A percentile compares a stretch with the other conserved stretches of the same genome.
Conservation (phyloP, 2,329 filamentous ascomycete species). For the Daldinia sp. region DNA sequence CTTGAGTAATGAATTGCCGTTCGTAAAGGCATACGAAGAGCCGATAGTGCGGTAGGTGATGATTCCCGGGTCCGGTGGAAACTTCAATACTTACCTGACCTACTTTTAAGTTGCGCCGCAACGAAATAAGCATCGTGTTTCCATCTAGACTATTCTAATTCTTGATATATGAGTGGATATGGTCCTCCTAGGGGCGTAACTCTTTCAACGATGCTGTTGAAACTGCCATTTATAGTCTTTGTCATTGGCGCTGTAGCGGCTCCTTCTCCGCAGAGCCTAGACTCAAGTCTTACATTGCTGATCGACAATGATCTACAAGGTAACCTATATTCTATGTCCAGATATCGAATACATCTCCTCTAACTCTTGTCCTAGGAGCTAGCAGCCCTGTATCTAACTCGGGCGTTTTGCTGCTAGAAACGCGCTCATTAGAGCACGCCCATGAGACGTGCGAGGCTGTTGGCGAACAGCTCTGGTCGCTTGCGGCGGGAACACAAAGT, state of each 20-base stretch:
- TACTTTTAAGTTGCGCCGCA: background rate
- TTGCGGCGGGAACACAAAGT: conserved; percentile 43
- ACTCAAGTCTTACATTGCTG: conserved; percentile 55
- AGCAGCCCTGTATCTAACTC: conserved; percentile 51
- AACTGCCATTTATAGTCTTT: background rate
- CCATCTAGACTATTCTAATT: background rate
- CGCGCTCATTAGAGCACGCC: conserved; percentile 48
- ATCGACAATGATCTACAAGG: conserved; percentile 59
- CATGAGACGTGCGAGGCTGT: conserved; percentile 51
- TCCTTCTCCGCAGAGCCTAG: conserved; percentile 53
- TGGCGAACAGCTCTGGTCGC: conserved; percentile 57
- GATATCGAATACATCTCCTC: background rate
- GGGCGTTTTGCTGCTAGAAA: conserved; percentile 54
- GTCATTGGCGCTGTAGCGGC: conserved; percentile 19
- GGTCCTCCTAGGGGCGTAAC: background rate
- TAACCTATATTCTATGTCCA: conserved; percentile 25
- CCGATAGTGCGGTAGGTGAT: background rate
- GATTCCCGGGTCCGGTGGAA: background rate
- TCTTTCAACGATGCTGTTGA: background rate
- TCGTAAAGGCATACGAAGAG: background rate
- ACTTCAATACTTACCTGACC: background rate
- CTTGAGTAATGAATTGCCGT: background rate
- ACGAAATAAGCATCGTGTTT: background rate
- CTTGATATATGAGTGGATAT: background rate
- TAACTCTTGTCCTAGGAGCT: conserved; percentile 47